Evolutionary conservation across 305 asterid genomes (phyloP), one percentile per base, ranked within the genome.

Genomic region (Withania somnifera): DNA sequence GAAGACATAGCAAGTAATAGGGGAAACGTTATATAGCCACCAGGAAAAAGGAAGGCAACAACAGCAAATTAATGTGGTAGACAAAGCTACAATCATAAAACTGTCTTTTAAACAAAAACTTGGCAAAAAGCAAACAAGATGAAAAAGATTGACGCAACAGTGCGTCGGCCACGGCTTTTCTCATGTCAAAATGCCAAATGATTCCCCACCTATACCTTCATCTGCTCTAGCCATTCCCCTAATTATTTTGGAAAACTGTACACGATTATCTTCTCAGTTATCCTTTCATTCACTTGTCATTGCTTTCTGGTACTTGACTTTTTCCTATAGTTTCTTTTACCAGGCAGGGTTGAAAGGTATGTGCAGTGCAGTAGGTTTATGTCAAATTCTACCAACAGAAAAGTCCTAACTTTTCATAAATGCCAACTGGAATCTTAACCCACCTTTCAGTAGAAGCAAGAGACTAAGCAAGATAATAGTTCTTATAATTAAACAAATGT

Each of bases 361-460:
- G 58, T 71, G 36, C 14, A 34, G 40, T 42, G 56, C 58, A 71
- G 79, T 71, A 26, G 79, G 22, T 45, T 45, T 50, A 71, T 45
- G 79, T 58, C 40, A 71, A 28, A 71, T 71, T 45, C 24, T 45
- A 71, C 24, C 38, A 71, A 45, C 40, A 71, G 14, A 71, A 45
- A 3, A 15, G 30, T n/a, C n/a, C n/a, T 36, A 67, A 34, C 50
- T 66, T n/a, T 34, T n/a, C 28, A 66, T 9, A n/a, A 34, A 34
- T 66, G 51, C 5, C 50, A 66, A 36, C 47, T 67, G 30, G 52
- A 67, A n/a, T 36, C 77, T 52, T 10, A 67, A 36, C 52, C 77
- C 52, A 71, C 79, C 78, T 71, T 71, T 71, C 38, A 71, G 79
- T 71, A 71, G 79, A 71, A 26, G 24, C 58, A 45, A 22, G 57